phyloP scores from a whole-genome alignment of 2,329 filamentous ascomycete genomes.

The Penicillium nordicum region DNA sequence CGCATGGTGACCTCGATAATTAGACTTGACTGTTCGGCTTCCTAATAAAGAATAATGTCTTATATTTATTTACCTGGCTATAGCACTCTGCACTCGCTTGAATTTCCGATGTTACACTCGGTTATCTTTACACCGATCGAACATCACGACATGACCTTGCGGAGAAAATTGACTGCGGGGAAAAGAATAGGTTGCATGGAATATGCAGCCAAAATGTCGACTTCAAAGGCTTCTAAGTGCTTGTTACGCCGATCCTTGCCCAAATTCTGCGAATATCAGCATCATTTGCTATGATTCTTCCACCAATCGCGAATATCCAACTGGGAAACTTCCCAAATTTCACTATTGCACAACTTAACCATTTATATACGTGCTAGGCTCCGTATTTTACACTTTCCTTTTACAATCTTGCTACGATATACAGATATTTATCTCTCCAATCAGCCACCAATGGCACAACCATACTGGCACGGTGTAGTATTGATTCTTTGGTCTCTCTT shows the following conservation, averaged over 20 bases:
- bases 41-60: not conserved
- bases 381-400: not conserved
- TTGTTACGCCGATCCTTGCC: constrained; percentile 14
- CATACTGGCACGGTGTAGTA: constrained; percentile 9
- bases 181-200: not conserved
- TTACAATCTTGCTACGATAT: not conserved
- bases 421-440: not conserved
- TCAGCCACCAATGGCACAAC: constrained; percentile 12
- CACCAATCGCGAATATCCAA: constrained; percentile 11
- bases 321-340: not conserved
- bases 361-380: not conserved
- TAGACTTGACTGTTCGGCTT: not conserved
- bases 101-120: not conserved
- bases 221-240: constrained; percentile 7
- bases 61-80: not conserved
- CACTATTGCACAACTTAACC: not conserved
- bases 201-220: not conserved
- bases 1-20: not conserved
- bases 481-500: constrained; percentile 17
- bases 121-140: constrained; percentile 8
- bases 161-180: constrained; percentile 13
- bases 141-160: not conserved
- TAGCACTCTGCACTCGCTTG: not conserved
- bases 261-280: constrained; percentile 1
- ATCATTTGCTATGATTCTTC: constrained; percentile 6